Evolutionary conservation across 495 filamentous ascomycete species (phyloP).

Genomic region (Opeltia flavorubescens): DNA sequence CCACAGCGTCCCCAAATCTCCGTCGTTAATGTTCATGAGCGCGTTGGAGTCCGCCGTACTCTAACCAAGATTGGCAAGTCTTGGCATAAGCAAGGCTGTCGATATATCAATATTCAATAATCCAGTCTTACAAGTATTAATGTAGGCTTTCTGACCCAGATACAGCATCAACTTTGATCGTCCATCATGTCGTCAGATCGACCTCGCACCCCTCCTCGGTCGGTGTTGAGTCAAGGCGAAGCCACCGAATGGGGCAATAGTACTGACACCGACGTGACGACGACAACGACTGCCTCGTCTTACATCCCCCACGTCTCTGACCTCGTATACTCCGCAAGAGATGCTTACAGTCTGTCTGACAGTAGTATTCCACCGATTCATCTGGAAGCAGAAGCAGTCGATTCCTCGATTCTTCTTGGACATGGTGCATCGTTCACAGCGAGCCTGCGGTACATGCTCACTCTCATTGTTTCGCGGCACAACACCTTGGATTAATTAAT

Average conservation of each 20-base stretch:
- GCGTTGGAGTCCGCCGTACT: too few relatives aligned
- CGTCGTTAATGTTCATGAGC: too few relatives aligned
- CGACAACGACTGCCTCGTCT: neutral
- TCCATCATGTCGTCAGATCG: constrained; percentile 2
- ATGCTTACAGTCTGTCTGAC: neutral
- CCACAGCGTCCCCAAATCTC: too few relatives aligned
- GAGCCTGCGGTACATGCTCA: too few relatives aligned
- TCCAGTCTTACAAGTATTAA: too few relatives aligned
- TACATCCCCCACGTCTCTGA: constrained; percentile 8
- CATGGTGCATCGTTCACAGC: constrained; percentile 8
- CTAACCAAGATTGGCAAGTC: too few relatives aligned
- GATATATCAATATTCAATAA: too few relatives aligned
- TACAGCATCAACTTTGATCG: constrained; percentile 6
- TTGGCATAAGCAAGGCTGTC: too few relatives aligned
- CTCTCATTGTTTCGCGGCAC: too few relatives aligned
- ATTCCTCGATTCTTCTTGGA: constrained; percentile 8
- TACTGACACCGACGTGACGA: neutral
- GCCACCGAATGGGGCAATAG: neutral
- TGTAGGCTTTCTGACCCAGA: too few relatives aligned
- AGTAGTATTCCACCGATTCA: constrained; percentile 1
- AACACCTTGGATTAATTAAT: too few relatives aligned
- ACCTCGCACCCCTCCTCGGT: constrained; percentile 1
- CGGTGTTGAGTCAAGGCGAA: neutral
- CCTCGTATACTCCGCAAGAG: constrained; percentile 1
- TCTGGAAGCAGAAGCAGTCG: constrained; percentile 7